Conservation (phyloP, 257 asterid genomes). For the Solanum clarkiae region DNA sequence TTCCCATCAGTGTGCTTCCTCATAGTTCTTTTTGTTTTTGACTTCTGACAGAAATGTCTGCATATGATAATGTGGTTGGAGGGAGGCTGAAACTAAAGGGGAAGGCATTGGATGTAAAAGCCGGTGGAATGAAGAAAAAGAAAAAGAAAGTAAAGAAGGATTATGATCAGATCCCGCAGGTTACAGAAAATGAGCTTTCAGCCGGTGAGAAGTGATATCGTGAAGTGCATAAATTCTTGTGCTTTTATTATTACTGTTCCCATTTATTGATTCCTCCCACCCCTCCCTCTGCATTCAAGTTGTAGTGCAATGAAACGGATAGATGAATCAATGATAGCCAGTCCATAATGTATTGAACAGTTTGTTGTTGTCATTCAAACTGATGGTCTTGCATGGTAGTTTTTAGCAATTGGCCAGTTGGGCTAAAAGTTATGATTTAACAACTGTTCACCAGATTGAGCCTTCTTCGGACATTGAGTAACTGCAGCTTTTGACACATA, state of each 20-base stretch:
- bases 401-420: neutral
- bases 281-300: neutral
- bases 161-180: conserved; percentile 25
- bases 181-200: conserved; percentile 24
- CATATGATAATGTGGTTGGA: conserved; percentile 69
- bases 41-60: conserved; percentile 42
- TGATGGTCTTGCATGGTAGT: neutral
- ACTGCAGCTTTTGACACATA: neutral
- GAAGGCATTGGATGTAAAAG: conserved; percentile 81
- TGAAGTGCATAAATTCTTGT: neutral
- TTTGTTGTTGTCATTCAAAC: neutral
- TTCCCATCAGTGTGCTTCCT: neutral
- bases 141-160: conserved; percentile 53
- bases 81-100: conserved; percentile 96
- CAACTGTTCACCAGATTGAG: neutral
- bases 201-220: neutral
- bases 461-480: neutral
- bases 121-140: conserved; percentile 58
- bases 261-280: neutral
- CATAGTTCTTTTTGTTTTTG: neutral
- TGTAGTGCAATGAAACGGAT: neutral
- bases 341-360: neutral
- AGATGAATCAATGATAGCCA: neutral
- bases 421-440: neutral
- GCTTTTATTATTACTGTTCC: neutral